phyloP scores from a whole-genome alignment of 441 rosid genomes.

The Manihot esculenta region DNA sequence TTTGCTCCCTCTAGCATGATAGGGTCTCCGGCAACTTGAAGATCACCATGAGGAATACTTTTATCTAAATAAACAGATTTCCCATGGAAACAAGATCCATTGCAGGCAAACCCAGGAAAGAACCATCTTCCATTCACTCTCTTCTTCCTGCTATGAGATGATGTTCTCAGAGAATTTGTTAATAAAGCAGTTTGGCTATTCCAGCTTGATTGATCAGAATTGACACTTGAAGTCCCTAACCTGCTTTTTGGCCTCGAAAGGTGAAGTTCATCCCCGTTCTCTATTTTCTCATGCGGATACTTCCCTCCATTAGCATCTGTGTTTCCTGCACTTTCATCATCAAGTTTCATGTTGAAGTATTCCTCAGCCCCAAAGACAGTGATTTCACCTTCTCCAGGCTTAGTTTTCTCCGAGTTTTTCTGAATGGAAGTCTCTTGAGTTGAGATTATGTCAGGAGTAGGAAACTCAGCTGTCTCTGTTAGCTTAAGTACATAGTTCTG shows the following conservation, averaged over 20 bases:
- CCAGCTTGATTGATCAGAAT: conserved; percentile 66
- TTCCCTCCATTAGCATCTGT: conserved; percentile 21
- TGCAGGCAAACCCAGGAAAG: conserved; percentile 61
- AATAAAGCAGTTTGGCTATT: conserved; percentile 57
- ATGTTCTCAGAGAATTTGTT: conserved; percentile 28
- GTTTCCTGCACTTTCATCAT: conserved; percentile 26
- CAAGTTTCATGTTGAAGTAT: conserved; percentile 64
- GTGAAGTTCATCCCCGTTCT: conserved; percentile 34
- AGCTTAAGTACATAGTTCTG: conserved; percentile 41
- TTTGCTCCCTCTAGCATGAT: conserved; percentile 40
- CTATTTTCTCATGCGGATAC: conserved; percentile 16
- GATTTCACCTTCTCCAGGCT: conserved; percentile 46
- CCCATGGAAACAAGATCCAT: conserved; percentile 54
- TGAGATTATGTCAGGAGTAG: conserved; percentile 37
- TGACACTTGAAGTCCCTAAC: conserved; percentile 56
- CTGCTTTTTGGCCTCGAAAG: conserved; percentile 38
- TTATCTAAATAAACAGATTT: conserved; percentile 48
- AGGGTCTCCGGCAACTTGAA: conserved; percentile 26
- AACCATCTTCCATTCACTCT: conserved; percentile 45
- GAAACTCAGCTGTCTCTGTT: conserved; percentile 30
- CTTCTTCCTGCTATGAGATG: conserved; percentile 35
- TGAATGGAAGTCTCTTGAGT: conserved; percentile 34
- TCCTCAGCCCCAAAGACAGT: conserved; percentile 72
- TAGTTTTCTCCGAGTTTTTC: conserved; percentile 33
- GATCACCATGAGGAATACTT: conserved; percentile 23